Evolutionary conservation across 805 yeast species (phyloP), one percentile per base, ranked within the genome.

Genomic region (Spathaspora boniae): DNA sequence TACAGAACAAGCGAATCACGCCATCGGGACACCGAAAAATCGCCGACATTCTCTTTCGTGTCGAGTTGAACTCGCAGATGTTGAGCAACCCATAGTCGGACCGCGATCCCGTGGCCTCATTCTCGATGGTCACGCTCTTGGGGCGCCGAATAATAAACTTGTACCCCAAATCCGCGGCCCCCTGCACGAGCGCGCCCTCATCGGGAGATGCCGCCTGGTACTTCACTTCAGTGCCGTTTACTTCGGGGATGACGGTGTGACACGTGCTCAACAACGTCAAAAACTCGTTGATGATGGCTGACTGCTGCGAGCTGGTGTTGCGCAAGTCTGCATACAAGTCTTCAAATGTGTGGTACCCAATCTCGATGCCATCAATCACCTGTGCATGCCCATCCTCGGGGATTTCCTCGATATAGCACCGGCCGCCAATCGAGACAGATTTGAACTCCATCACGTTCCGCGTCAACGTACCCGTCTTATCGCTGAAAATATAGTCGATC

Each of bases 121-220:
- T 58, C 31, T 76, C 74, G 26, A 94, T 72, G 0, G 86, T 75
- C 21, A 94, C 82, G 16, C 84, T 73, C 40, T 80, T 79, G 4
- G 99, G 99, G 32, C 80, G 80, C 64, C 99, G 82, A 31, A 87
- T 78, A 6, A 76, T 74, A 56, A 93, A 94, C 43, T 74, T 79
- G 55, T 83, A 93, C 0, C 97, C 98, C 31, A 91, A 65, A 51
- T 69, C 70, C 0, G 97, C 93, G 12, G 96, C 98, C 40, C 99
- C 99, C 50, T 89, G 88, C 2, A 93, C 99, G 42, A 93, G 70
- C 0, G 99, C 99, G 34, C 98, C 98, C 67, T 94, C 98, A 65
- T 93, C 99, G 0, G 98, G 98, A 0, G 98, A 89, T 0, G 98
- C 96, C 1, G 99, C 98, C 62, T 93, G 99, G 57, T 94, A 93